phyloP scores from a whole-genome alignment of 169 alveolate genomes.

The Cryptosporidium baileyi region DNA sequence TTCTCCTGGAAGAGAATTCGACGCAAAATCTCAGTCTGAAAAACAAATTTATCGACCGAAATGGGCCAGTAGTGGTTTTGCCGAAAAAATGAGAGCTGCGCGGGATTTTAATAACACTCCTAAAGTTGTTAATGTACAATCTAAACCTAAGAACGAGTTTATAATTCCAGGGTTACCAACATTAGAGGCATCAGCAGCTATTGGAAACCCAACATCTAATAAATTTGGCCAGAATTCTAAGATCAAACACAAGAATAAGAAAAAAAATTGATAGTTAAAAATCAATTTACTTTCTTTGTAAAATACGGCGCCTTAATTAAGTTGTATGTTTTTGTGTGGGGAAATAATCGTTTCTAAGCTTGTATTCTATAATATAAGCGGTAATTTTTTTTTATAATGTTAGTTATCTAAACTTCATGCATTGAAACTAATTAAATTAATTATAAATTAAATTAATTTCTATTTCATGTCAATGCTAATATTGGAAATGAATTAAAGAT shows the following conservation, averaged over 20 bases:
- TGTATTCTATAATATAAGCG: no score
- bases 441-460: no score
- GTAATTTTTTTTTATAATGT: no score
- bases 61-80: constrained; percentile 68
- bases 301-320: no score
- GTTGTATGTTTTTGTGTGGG: no score
- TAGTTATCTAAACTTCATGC: no score
- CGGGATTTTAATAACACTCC: constrained; percentile 22
- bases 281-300: no score
- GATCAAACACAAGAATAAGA: neutral
- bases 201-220: neutral
- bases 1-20: constrained; percentile 66
- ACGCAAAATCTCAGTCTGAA: constrained; percentile 26
- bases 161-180: constrained; percentile 67
- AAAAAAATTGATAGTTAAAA: neutral
- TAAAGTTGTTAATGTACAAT: neutral
- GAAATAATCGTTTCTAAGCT: no score
- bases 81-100: constrained; percentile 68
- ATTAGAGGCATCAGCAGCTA: constrained; percentile 41
- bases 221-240: neutral
- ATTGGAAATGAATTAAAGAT: no score
- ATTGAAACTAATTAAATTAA: no score
- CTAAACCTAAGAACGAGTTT: neutral
- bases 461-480: no score
- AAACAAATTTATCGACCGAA: constrained; percentile 48